These are phyloP conservation scores for Metschnikowia continentalis DNA, from an alignment of 805 yeast genomes.

Conservation along the genomic window DNA sequence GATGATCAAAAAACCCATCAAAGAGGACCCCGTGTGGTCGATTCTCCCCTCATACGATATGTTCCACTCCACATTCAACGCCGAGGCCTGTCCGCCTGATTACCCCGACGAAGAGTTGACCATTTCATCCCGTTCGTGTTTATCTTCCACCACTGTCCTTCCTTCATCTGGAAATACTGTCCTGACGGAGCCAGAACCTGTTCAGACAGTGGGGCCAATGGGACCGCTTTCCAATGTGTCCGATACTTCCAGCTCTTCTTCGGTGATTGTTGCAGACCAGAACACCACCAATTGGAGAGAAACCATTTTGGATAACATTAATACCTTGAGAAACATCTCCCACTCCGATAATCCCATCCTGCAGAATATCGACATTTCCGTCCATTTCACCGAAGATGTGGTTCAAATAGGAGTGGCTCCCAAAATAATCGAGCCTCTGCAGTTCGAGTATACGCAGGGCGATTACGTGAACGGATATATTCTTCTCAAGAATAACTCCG, in stretches of 20 bases:
- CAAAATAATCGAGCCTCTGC: conserved; percentile 25
- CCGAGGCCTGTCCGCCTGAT: conserved; percentile 13
- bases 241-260: not conserved
- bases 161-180: not conserved
- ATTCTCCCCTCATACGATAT: conserved; percentile 39
- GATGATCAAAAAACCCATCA: not conserved
- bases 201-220: not conserved
- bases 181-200: not conserved
- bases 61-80: conserved; percentile 21
- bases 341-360: conserved; percentile 25
- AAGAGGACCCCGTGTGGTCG: conserved; percentile 31
- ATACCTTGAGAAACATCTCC: conserved; percentile 30
- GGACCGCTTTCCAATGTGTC: not conserved
- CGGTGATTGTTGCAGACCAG: conserved; percentile 33
- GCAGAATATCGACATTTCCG: conserved; percentile 23
- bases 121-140: not conserved
- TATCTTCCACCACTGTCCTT: not conserved
- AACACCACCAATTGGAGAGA: conserved; percentile 30
- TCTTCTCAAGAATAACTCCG: conserved; percentile 35
- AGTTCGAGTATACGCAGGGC: conserved; percentile 59
- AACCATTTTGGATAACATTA: conserved; percentile 37
- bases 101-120: conserved; percentile 13
- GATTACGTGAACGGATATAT: conserved; percentile 59
- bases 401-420: conserved; percentile 27
- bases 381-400: conserved; percentile 33